Base-by-base conservation (phyloP, 2,329 filamentous ascomycete genomes). In the Colletotrichum sp. region DNA sequence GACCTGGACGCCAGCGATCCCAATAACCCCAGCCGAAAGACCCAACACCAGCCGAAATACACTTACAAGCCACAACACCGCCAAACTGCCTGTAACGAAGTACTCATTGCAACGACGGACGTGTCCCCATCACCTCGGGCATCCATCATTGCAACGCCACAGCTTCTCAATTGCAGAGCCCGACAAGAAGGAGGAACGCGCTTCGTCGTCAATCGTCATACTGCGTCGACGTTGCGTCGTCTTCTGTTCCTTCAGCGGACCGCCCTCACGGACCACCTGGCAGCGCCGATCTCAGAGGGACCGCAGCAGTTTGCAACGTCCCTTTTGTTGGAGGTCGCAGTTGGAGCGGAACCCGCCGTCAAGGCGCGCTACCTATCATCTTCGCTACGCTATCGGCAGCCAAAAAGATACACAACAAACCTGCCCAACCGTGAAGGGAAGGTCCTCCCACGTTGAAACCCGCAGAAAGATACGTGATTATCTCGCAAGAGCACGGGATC, bases 1-100 rank as follows among this genome's bases (percentile, higher is more conserved):
- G 64, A 52, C 64, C 24, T 66, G 48, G 57, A 69, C 28, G 10
- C 21, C 68, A 75, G 72, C 72, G 72, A 75, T 75, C 72, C 30
- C 69, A 75, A 75, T 72, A 36, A 72, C 61, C 32, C 34, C 68
- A n/a, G 26, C 43, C 30, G 16, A 39, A n/a, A 24, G 39, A 65
- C 34, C 18, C 32, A 16, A 8, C 18, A 32, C 30, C 64, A 67
- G 26, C 24, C 36, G 59, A 61, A n/a, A 61, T 61, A 61, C 39
- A 65, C 32, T n/a, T 57, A 57, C 18, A n/a, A 65, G 34, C 34
- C 21, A 65, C 64, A 21, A 52, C 36, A 12, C 24, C 64, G 21
- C 14, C 63, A 12, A 48, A 48, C 39, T 9, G 39, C 6, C 39
- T 4, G 39, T 12, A n/a, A n/a, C 39, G 9, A 48, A 48, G 39